These are phyloP conservation scores for Trichoderma sp. DNA, from an alignment of 2,329 filamentous ascomycete genomes.

Conservation along the genomic window DNA sequence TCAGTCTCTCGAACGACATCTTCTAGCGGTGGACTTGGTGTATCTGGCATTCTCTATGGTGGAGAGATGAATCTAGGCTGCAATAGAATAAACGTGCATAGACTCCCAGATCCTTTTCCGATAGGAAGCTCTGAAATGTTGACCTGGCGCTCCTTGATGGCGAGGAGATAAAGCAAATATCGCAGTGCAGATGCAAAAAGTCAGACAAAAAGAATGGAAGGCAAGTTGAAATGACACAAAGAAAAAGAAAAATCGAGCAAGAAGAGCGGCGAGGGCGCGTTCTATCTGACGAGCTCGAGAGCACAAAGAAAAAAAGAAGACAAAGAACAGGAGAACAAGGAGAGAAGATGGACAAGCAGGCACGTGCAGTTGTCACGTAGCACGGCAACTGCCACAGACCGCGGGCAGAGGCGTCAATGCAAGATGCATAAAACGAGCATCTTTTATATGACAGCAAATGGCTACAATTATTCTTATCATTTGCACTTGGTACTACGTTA, in stretches of 20 bases:
- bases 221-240: neutral
- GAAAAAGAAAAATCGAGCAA: neutral
- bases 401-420: neutral
- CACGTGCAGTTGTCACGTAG: conserved; percentile 6
- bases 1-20: neutral
- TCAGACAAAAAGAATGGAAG: neutral
- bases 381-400: neutral
- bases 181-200: neutral
- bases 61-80: neutral
- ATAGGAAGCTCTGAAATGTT: neutral
- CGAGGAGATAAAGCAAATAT: neutral
- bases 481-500: neutral
- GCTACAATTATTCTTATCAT: neutral
- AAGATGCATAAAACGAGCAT: neutral
- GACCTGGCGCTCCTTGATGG: neutral
- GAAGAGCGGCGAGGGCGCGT: conserved; percentile 9
- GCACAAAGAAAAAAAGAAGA: neutral
- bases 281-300: neutral
- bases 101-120: neutral
- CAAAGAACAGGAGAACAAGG: neutral
- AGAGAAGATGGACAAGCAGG: neutral
- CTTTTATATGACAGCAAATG: neutral
- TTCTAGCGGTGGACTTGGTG: neutral
- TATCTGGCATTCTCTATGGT: neutral
- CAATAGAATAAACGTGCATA: no score